Evolutionary conservation across 495 filamentous ascomycete genomes (phyloP).

Genomic region (Penicillium chermesinum): DNA sequence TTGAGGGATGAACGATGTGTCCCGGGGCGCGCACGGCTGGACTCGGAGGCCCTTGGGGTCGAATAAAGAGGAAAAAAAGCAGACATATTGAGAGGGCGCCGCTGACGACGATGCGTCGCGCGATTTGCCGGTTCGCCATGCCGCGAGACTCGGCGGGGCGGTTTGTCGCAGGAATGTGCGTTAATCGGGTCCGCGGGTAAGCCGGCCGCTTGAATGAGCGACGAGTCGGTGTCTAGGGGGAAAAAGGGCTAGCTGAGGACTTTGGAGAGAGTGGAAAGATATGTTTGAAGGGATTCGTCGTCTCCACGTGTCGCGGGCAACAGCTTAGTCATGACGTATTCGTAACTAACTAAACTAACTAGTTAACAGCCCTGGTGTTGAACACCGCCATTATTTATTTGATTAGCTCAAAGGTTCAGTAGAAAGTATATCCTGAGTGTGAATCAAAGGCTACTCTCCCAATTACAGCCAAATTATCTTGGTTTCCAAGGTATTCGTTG

Average conservation of each 20-base stretch:
- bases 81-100: constrained; percentile 30
- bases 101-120: constrained; percentile 37
- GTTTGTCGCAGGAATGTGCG: not conserved
- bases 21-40: constrained; percentile 41
- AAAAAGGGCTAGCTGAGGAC: not conserved
- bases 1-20: constrained; percentile 31
- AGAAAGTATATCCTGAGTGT: no score
- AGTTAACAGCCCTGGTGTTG: not conserved
- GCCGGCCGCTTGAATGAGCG: not conserved
- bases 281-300: not conserved
- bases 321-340: not conserved
- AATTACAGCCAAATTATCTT: no score
- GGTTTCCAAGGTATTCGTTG: no score
- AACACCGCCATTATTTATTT: not conserved
- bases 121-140: constrained; percentile 43
- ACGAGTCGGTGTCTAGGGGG: not conserved
- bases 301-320: not conserved
- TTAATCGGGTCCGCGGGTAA: not conserved
- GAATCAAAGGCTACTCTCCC: no score
- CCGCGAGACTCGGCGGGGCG: not conserved
- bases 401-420: no score
- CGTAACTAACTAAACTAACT: not conserved
- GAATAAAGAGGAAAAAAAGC: constrained; percentile 38
- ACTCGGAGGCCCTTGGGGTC: constrained; percentile 37
- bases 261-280: not conserved